Evolutionary conservation across 345 rosid species (phyloP), one percentile per base, ranked within the genome.

Genomic region (Erucastrum elatum): DNA sequence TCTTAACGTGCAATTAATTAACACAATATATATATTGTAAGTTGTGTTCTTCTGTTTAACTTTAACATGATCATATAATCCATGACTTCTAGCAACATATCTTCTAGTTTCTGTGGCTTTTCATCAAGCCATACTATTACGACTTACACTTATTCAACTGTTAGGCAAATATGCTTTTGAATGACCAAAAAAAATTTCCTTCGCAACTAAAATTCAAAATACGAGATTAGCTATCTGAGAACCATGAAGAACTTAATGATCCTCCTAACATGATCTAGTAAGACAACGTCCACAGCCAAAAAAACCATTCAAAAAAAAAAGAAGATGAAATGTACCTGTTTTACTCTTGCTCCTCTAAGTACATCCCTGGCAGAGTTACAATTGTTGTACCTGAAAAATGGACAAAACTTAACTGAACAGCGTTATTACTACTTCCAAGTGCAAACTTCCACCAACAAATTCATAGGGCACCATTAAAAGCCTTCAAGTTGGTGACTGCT

Each of bases 1-100:
- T n/a, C 72, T 56, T 58, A 41, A 66, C 68, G 81, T 41, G 73
- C 77, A 31, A 30, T 59, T 46, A 66, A 58, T 8, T 78, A 44
- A 17, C 26, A 53, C 2, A 4, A 53, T 16, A 53, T 71, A 34
- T 7, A 7, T 39, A 16, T 8, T 26, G 63, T 25, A 25, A 27
- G 62, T 6, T 29, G 55, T 58, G n/a, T 26, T 64, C 56, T 10
- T 70, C 17, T n/a, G 56, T 70, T 64, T 63, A 12, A 15, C 58
- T 69, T 63, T 62, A 11, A n/a, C 56, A 37, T 26, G 27, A 33
- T 6, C 4, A 16, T 12, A 15, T 11, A 64, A 58, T n/a, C 41
- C 63, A 78, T 59, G 73, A 44, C 1, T 21, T 21, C 21, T 21
- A 26, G 12, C 35, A 25, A 41, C 55, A 51, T 3, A 34, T 46